A percentile compares a stretch with the other conserved stretches of the same genome.
Evolutionary conservation across 768 basidiomycete genomes (phyloP).

Genomic region (Phanerodontia chrysosporium): DNA sequence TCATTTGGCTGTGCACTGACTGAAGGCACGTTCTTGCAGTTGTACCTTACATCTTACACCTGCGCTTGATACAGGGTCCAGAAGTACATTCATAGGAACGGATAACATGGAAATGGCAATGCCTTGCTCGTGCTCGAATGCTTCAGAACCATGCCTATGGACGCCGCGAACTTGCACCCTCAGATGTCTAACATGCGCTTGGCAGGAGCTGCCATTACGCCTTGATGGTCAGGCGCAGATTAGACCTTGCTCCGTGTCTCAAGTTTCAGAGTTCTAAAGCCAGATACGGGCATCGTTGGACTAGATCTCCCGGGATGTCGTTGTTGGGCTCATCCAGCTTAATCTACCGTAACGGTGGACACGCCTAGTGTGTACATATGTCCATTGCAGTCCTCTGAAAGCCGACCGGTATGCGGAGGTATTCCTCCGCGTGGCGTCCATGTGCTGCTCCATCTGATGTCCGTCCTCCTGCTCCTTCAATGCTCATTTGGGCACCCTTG

Average conservation of each 20-base stretch:
- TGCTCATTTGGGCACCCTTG: constrained; percentile 12
- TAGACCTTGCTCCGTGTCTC: neutral
- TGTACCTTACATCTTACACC: neutral
- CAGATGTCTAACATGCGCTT: neutral
- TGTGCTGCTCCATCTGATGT: constrained; percentile 1
- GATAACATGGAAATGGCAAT: neutral
- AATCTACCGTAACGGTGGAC: neutral
- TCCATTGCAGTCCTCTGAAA: neutral
- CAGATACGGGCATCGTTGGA: neutral
- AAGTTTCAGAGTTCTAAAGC: neutral
- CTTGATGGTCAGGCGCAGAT: neutral
- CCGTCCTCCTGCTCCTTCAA: neutral
- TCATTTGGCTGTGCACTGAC: neutral
- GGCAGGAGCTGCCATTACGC: neutral
- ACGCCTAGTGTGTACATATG: neutral
- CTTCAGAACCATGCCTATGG: too few species aligned
- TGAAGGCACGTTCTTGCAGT: neutral
- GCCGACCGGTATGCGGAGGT: neutral
- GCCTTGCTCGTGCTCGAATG: neutral
- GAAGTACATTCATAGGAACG: neutral
- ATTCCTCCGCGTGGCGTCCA: constrained; percentile 3
- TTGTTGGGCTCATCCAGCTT: neutral
- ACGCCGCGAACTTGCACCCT: too few species aligned
- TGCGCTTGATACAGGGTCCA: neutral
- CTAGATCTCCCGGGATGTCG: neutral